Percentiles rank a stretch among this genome's conserved stretches.
phyloP scores from a whole-genome alignment of 2,329 filamentous ascomycete genomes.

The Cladobotryum protrusum region DNA sequence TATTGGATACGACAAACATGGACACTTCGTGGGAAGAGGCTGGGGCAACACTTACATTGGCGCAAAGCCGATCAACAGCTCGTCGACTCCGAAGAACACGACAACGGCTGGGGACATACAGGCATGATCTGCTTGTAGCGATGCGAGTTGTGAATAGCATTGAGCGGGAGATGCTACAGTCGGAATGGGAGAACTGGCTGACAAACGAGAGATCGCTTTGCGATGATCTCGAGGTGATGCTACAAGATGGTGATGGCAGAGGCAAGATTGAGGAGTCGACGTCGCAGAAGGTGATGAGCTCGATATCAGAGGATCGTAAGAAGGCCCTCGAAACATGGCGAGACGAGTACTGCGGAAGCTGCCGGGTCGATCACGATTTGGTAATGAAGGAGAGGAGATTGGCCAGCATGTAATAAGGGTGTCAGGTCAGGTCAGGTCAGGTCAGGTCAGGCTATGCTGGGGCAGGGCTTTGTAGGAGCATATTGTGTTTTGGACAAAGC shows the following conservation, averaged over 20 bases:
- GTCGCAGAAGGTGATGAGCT: conserved; percentile 27
- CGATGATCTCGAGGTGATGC: conserved; percentile 48
- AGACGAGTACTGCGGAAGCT: conserved; percentile 51
- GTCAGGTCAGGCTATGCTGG: not conserved
- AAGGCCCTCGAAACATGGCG: conserved; percentile 43
- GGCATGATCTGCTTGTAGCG: conserved; percentile 86
- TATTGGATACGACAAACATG: conserved; percentile 52
- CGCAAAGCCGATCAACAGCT: conserved; percentile 48
- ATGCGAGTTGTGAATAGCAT: conserved; percentile 85
- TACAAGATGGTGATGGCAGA: conserved; percentile 24
- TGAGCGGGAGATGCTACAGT: conserved; percentile 76
- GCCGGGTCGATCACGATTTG: conserved; percentile 37
- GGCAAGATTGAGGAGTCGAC: conserved; percentile 18
- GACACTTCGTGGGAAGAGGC: conserved; percentile 51
- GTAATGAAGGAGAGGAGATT: conserved; percentile 27
- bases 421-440: not conserved
- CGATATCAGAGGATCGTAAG: conserved; percentile 24
- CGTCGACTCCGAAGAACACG: conserved; percentile 70
- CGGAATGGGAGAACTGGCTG: conserved; percentile 93
- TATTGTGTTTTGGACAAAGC: not conserved
- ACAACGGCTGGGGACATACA: conserved; percentile 73
- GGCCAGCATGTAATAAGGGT: conserved; percentile 13
- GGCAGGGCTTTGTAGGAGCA: not conserved
- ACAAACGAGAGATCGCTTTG: conserved; percentile 72
- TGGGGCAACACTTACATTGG: conserved; percentile 39